Conservation (phyloP, 2,329 filamentous ascomycete genomes). For the Fusarium transvaalense region DNA sequence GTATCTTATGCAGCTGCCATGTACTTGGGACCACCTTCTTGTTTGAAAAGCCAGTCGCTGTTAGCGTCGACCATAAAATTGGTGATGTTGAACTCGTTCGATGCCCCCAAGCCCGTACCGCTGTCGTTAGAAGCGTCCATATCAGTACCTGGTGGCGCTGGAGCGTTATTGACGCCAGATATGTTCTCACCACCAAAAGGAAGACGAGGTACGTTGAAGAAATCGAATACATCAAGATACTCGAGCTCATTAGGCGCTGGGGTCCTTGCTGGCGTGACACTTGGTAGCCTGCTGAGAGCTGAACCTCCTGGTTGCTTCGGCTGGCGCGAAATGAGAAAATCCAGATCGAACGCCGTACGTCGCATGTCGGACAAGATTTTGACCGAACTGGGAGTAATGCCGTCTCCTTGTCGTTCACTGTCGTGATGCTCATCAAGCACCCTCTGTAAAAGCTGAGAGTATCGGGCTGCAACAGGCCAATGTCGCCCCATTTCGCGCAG, state of each 20-base stretch:
- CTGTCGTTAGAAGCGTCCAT: slow-evolving; percentile 49
- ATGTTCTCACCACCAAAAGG: slow-evolving; percentile 60
- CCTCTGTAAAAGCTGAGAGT: slow-evolving; percentile 81
- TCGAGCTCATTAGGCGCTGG: slow-evolving; percentile 87
- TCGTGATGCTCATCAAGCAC: slow-evolving; percentile 90
- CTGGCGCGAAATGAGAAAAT: slow-evolving; percentile 88
- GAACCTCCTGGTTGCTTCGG: slow-evolving; percentile 64
- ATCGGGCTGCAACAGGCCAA: slow-evolving; percentile 88
- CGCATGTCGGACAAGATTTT: slow-evolving; percentile 93
- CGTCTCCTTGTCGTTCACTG: slow-evolving; percentile 78
- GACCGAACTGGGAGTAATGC: slow-evolving; percentile 83
- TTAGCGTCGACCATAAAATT: slow-evolving; percentile 82
- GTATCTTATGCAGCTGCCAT: slow-evolving; percentile 42
- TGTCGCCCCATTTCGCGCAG: slow-evolving; percentile 83
- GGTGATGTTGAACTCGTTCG: slow-evolving; percentile 80
- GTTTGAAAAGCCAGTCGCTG: slow-evolving; percentile 80
- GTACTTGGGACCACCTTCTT: slow-evolving; percentile 53
- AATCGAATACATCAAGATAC: slow-evolving; percentile 93
- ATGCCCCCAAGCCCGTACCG: slow-evolving; percentile 47
- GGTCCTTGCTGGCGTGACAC: slow-evolving; percentile 72
- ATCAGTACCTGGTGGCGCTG: slow-evolving; percentile 41
- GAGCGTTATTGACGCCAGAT: slow-evolving; percentile 35
- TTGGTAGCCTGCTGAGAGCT: slow-evolving; percentile 61
- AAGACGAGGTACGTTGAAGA: slow-evolving; percentile 90
- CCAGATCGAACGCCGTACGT: slow-evolving; percentile 88